These are phyloP conservation scores for Cryptosporidium meleagridis DNA, from an alignment of 169 alveolate species.

Conservation along the genomic window DNA sequence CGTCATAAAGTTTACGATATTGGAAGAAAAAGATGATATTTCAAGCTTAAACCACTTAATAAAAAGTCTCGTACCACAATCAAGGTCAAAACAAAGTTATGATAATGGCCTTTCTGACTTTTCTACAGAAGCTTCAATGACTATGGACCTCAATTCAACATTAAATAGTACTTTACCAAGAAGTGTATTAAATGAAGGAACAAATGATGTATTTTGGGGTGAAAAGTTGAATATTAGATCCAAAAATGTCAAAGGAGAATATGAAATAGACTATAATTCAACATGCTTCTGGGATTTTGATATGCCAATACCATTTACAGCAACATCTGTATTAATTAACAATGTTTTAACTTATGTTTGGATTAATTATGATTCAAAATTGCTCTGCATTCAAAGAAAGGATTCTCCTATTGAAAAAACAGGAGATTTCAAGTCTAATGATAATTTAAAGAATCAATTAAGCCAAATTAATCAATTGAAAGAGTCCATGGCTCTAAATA, in stretches of 20 bases:
- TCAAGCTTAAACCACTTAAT: conserved; percentile 40
- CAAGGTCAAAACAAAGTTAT: conserved; percentile 6
- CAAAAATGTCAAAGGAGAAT: conserved; percentile 16
- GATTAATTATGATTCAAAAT: conserved; percentile 55
- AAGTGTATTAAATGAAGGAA: conserved; percentile 46
- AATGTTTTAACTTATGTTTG: conserved; percentile 57
- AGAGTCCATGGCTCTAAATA: neutral
- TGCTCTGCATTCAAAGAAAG: conserved; percentile 61
- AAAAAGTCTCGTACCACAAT: conserved; percentile 29
- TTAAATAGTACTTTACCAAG: conserved; percentile 30
- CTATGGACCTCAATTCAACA: neutral
- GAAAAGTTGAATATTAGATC: conserved; percentile 33
- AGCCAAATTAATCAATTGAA: neutral
- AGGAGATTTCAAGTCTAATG: neutral
- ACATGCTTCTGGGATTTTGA: conserved; percentile 64
- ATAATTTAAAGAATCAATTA: neutral
- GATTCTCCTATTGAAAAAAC: conserved; percentile 11
- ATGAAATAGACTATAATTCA: neutral
- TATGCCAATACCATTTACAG: conserved; percentile 73
- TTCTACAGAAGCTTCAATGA: conserved; percentile 36
- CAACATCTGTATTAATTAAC: conserved; percentile 44
- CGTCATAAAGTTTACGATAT: conserved; percentile 28
- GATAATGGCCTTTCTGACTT: conserved; percentile 1
- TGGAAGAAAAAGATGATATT: conserved; percentile 53
- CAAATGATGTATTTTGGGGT: conserved; percentile 71